These are phyloP conservation scores for Quillaja saponaria DNA, from an alignment of 306 rosid genomes.

Conservation along the genomic window DNA sequence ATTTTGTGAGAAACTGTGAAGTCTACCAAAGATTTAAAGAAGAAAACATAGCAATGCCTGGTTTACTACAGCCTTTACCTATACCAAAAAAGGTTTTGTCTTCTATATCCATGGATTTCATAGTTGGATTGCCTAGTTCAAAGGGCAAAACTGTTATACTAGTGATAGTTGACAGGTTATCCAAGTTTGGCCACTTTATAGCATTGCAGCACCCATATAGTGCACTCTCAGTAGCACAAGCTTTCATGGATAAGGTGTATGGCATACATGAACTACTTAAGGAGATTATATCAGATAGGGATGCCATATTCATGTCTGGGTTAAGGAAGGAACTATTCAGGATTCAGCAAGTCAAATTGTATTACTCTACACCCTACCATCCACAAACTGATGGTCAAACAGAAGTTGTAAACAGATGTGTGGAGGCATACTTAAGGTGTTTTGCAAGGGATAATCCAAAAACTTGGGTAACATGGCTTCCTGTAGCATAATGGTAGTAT, in stretches of 20 bases:
- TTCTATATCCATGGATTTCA: neutral
- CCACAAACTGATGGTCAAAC: constrained; percentile 1
- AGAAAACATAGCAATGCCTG: neutral
- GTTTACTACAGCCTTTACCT: neutral
- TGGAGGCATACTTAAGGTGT: neutral
- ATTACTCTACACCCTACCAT: neutral
- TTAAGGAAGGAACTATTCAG: neutral
- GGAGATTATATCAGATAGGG: neutral
- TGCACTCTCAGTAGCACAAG: neutral
- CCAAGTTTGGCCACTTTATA: neutral
- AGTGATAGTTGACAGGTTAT: neutral
- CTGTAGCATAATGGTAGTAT: neutral
- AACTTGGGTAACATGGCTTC: neutral
- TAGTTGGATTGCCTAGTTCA: neutral
- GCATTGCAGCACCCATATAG: neutral
- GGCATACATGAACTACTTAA: neutral
- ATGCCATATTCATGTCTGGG: neutral
- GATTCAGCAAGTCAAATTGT: neutral
- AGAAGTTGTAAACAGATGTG: neutral
- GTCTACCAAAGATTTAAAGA: neutral
- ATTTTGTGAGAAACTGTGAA: neutral
- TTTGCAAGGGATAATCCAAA: neutral
- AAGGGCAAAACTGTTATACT: neutral
- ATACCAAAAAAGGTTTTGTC: neutral
- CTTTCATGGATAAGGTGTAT: neutral